Conservation (phyloP, 768 basidiomycete genomes). For the Hericium erinaceus region DNA sequence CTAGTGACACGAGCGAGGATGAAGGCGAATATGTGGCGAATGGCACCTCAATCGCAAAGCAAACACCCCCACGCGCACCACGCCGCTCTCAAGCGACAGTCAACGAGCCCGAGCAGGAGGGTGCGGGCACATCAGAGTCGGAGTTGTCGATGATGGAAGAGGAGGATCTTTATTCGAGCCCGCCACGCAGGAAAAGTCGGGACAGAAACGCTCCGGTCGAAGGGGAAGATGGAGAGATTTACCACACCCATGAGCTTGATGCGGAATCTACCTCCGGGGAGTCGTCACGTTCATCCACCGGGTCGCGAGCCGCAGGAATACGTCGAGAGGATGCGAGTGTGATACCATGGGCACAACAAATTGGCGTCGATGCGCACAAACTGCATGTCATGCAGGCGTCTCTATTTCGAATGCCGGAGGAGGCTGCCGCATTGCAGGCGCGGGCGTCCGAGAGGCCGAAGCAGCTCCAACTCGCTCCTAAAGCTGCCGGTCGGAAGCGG, state of each 20-base stretch:
- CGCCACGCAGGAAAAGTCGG: conserved; percentile 12
- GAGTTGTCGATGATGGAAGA: conserved; percentile 41
- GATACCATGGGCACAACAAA: conserved; percentile 62
- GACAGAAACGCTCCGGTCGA: background rate
- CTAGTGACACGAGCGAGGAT: conserved; percentile 14
- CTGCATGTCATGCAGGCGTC: conserved; percentile 93
- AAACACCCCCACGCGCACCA: background rate
- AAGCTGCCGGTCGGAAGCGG: conserved; percentile 65
- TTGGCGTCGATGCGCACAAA: conserved; percentile 77
- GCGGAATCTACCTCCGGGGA: conserved; percentile 25
- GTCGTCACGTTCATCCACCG: conserved; percentile 23
- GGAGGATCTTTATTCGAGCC: conserved; percentile 32
- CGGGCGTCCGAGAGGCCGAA: conserved; percentile 7
- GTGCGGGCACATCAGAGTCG: conserved; percentile 10
- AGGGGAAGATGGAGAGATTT: background rate
- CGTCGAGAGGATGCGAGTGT: conserved; percentile 36
- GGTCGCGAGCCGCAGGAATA: conserved; percentile 13
- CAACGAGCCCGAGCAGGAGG: background rate
- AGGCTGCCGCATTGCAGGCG: conserved; percentile 47
- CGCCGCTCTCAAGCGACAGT: background rate
- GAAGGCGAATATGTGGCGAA: conserved; percentile 5
- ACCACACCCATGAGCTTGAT: conserved; percentile 29
- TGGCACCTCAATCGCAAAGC: background rate
- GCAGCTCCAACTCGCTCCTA: conserved; percentile 24
- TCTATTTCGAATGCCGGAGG: conserved; percentile 71